A percentile compares a stretch with the other conserved stretches of the same genome.
phyloP scores from a whole-genome alignment of 2,329 filamentous ascomycete genomes.

The Ophiostoma ulmi region DNA sequence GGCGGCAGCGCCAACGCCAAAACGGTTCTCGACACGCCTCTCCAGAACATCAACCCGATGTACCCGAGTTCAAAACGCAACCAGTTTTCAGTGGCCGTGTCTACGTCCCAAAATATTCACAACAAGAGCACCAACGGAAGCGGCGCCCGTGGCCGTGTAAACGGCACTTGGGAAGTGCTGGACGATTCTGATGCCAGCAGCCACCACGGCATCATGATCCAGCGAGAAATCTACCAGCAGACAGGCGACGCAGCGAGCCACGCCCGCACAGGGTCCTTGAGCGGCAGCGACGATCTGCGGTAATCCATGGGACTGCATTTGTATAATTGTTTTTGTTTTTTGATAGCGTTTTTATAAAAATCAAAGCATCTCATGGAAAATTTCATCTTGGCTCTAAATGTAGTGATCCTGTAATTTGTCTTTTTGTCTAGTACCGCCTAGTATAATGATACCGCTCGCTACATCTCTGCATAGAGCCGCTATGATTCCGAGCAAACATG shows the following conservation, averaged over 20 bases:
- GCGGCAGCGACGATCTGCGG: neutral
- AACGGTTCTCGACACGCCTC: neutral
- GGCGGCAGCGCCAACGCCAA: neutral
- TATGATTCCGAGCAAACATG: neutral
- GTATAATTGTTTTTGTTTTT: neutral
- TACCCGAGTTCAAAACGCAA: neutral
- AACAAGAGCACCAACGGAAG: neutral
- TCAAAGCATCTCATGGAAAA: neutral
- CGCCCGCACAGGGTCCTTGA: neutral
- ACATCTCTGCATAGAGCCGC: neutral
- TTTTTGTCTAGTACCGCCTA: too few relatives aligned
- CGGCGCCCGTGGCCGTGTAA: neutral
- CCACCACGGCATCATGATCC: neutral
- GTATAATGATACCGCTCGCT: neutral
- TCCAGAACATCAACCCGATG: neutral
- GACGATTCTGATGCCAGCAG: neutral
- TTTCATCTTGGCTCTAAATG: too few relatives aligned
- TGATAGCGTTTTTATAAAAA: neutral
- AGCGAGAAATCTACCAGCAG: neutral
- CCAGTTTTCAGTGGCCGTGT: neutral
- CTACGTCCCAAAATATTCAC: neutral
- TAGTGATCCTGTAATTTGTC: too few relatives aligned
- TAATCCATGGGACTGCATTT: neutral
- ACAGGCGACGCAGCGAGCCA: neutral
- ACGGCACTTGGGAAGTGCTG: neutral